Base-by-base conservation (phyloP, 805 yeast genomes). In the Candida endomychidarum region DNA sequence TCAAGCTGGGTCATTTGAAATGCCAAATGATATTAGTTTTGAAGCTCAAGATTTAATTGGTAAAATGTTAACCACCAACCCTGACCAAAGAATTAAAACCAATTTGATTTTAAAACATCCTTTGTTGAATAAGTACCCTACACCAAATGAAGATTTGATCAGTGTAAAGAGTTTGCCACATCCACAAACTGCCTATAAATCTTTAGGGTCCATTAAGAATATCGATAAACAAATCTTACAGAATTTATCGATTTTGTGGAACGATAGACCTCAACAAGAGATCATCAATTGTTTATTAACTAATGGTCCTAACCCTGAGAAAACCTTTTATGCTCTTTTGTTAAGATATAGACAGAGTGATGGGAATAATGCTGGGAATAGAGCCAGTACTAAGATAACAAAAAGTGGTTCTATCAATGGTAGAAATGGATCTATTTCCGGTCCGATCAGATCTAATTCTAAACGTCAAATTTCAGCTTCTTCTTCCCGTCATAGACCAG, bases 1-100 rank as follows among this genome's bases (percentile, higher is more conserved):
- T 19, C 93, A 85, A 59, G 74, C 80, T 22, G 95, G 95, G 27
- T 71, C 66, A 38, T 86, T 75, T 55, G 83, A 78, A 42, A 81
- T 85, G 86, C 93, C 93, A 4, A 60, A 63, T 7, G 77, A 74
- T 37, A 56, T 86, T 31, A 75, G 84, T 20, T 38, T 49, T 11
- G 91, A 84, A 52, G 90, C 93, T 2, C 75, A 74, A 50, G 81
- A 82, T 54, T 70, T 86, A 41, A 76, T 86, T 30, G 62, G 75
- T 45, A 72, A 68, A 49, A 83, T 85, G 81, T 63, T 86, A 28
- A 75, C 80, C 21, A 81, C 82, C 14, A 76, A 86, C 52, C 96
- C 96, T 5, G 69, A 65, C 20, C 72, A 77, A 49, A 75, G 97
- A 64, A 75, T 87, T 24, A 70, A 78, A 34, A 86, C 93, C 5